phyloP scores from a whole-genome alignment of 495 filamentous ascomycete species.

The Neurospora sp. region DNA sequence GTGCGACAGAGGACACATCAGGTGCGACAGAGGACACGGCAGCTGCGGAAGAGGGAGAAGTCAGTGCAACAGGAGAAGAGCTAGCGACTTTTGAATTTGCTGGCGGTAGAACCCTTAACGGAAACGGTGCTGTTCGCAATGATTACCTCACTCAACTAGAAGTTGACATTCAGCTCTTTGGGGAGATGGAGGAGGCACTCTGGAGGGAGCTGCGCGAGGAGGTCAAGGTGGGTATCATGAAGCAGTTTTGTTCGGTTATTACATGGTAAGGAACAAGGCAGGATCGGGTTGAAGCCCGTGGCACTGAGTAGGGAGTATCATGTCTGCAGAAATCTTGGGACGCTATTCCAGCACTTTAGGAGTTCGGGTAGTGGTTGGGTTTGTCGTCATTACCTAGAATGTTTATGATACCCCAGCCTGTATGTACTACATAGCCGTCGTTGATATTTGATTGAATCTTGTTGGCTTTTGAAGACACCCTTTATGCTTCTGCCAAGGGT shows the following conservation, averaged over 20 bases:
- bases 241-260: not conserved
- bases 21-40: not conserved
- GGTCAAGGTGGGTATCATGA: not conserved
- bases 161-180: not conserved
- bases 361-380: not conserved
- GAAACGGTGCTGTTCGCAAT: not conserved
- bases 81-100: not conserved
- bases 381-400: not conserved
- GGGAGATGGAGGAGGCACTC: not conserved
- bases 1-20: not conserved
- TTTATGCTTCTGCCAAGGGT: not conserved
- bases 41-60: not conserved
- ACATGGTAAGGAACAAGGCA: not conserved
- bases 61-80: not conserved
- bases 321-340: not conserved
- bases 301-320: not conserved
- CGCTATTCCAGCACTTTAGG: not conserved
- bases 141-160: not conserved
- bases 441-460: not conserved
- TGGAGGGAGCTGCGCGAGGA: not conserved
- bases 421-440: not conserved
- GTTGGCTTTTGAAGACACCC: not conserved
- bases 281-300: not conserved
- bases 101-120: not conserved
- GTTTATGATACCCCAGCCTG: not conserved